Percentiles rank a stretch among this genome's conserved stretches.
phyloP scores from a whole-genome alignment of 768 basidiomycete species.

The Favolaschia claudopus region DNA sequence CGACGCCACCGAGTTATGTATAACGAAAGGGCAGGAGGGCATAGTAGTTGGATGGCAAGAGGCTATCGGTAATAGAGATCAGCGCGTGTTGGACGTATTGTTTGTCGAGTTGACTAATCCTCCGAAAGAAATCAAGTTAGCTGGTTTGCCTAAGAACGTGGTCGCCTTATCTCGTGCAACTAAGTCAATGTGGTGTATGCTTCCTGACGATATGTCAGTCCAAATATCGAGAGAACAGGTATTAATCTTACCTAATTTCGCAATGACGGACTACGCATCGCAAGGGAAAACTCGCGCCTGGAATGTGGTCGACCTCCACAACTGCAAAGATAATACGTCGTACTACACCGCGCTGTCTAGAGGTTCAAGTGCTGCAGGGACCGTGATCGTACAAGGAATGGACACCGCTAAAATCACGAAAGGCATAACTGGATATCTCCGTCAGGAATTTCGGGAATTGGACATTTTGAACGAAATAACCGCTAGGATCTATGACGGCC shows the following conservation, averaged over 20 bases:
- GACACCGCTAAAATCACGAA: constrained; percentile 32
- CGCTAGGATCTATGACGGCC: constrained; percentile 24
- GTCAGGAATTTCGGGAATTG: constrained; percentile 44
- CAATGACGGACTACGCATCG: constrained; percentile 44
- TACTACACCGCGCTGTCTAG: constrained; percentile 42
- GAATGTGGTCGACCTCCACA: constrained; percentile 37
- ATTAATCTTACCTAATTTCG: constrained; percentile 36
- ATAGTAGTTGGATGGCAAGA: constrained; percentile 36
- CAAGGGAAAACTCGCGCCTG: constrained; percentile 39
- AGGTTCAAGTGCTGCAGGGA: constrained; percentile 28
- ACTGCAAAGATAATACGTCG: constrained; percentile 31
- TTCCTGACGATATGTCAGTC: constrained; percentile 23
- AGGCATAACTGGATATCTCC: constrained; percentile 33
- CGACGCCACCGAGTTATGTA: constrained; percentile 41
- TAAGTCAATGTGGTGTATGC: constrained; percentile 6
- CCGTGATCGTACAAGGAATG: constrained; percentile 37
- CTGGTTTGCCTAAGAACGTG: constrained; percentile 39
- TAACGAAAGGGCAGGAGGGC: constrained; percentile 44
- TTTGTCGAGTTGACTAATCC: constrained; percentile 38
- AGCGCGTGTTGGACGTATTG: constrained; percentile 34
- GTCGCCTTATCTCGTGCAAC: constrained; percentile 29
- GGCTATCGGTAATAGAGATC: constrained; percentile 6
- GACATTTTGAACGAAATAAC: constrained; percentile 46
- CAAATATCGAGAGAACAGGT: constrained; percentile 34
- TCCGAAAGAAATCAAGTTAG: constrained; percentile 29